Conservation (phyloP, 2,329 filamentous ascomycete genomes). For the Ophiostoma sp. region DNA sequence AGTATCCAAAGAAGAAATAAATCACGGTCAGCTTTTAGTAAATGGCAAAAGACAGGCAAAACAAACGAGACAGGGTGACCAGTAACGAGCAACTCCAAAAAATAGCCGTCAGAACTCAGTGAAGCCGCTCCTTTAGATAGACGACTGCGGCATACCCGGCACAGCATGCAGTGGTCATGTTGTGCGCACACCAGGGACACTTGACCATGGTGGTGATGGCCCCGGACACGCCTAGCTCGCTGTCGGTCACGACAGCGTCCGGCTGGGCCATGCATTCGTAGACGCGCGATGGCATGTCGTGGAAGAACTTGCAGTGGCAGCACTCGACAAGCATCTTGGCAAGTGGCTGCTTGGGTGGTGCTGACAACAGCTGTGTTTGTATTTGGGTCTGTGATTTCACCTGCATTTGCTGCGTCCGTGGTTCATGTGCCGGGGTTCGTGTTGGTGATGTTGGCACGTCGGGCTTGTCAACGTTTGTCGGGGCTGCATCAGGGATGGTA, state of each 20-base stretch:
- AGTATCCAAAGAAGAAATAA: too few species aligned
- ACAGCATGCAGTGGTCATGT: slow-evolving; percentile 65
- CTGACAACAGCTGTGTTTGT: background rate
- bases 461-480: background rate
- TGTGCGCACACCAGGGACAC: slow-evolving; percentile 68
- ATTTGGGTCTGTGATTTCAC: background rate
- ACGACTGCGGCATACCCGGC: slow-evolving; percentile 63
- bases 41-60: background rate
- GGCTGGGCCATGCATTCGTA: slow-evolving; percentile 61
- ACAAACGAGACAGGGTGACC: background rate
- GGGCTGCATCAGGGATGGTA: too few species aligned
- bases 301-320: slow-evolving; percentile 59
- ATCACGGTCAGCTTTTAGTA: too few species aligned
- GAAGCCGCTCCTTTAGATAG: slow-evolving; percentile 59
- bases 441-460: background rate
- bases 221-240: slow-evolving; percentile 49
- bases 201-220: slow-evolving; percentile 57
- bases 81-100: background rate
- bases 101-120: slow-evolving; percentile 33
- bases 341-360: slow-evolving; percentile 30
- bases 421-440: background rate
- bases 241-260: slow-evolving; percentile 49
- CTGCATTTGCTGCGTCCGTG: background rate
- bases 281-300: slow-evolving; percentile 59
- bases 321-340: slow-evolving; percentile 63